Evolutionary conservation across 2,329 filamentous ascomycete species (phyloP).

Genomic region (Pseudocercospora fuligena): DNA sequence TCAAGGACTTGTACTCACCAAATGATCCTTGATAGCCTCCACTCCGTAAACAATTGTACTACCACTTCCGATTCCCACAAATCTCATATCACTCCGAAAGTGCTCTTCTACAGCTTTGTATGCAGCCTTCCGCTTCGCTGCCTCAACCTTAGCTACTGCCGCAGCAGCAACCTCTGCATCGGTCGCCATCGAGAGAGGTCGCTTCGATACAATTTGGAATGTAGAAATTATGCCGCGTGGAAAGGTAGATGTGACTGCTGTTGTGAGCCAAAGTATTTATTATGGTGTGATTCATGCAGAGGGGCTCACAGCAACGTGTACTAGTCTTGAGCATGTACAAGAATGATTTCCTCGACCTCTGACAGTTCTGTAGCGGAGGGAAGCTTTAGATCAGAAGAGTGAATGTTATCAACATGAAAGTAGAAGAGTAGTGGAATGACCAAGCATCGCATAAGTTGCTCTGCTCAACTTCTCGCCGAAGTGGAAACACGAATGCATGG

Average conservation of each 20-base stretch:
- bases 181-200: conserved; percentile 16
- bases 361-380: neutral
- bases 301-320: neutral
- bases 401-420: neutral
- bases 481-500: neutral
- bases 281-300: neutral
- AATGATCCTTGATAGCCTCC: conserved; percentile 71
- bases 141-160: conserved; percentile 57
- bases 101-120: conserved; percentile 75
- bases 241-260: neutral
- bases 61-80: conserved; percentile 79
- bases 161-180: conserved; percentile 13
- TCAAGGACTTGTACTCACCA: conserved; percentile 42
- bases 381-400: neutral
- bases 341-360: neutral
- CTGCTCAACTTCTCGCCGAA: neutral
- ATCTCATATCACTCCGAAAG: conserved; percentile 65
- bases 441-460: neutral
- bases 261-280: neutral
- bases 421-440: neutral
- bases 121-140: conserved; percentile 76
- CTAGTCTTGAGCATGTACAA: neutral
- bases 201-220: neutral
- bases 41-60: conserved; percentile 85
- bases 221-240: neutral